These are phyloP conservation scores for Metarhizium humberi DNA, from an alignment of 2,329 filamentous ascomycete species.

Conservation along the genomic window DNA sequence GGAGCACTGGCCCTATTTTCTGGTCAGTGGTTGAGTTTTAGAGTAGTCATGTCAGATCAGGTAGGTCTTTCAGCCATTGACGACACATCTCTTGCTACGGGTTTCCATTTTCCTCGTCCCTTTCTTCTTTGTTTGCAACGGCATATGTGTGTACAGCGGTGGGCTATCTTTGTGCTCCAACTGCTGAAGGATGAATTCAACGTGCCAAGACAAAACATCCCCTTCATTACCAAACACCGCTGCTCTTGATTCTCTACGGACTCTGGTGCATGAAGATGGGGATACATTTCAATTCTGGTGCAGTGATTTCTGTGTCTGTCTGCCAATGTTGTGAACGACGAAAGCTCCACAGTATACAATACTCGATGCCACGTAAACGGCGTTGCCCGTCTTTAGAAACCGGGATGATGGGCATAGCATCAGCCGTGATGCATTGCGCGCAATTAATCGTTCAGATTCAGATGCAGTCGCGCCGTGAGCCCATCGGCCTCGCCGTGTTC, in stretches of 20 bases:
- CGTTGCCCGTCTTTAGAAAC: too few species aligned
- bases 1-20: not conserved
- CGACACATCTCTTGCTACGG: not conserved
- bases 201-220: constrained; percentile 45
- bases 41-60: not conserved
- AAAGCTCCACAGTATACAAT: too few species aligned
- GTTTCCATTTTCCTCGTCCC: not conserved
- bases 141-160: constrained; percentile 54
- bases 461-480: too few species aligned
- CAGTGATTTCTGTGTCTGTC: not conserved
- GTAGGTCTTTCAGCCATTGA: not conserved
- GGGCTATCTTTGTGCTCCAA: constrained; percentile 39
- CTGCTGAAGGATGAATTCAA: constrained; percentile 46
- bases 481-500: too few species aligned
- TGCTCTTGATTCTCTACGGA: constrained; percentile 27
- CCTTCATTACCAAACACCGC: constrained; percentile 51
- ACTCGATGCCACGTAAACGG: too few species aligned
- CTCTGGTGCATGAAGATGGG: constrained; percentile 47
- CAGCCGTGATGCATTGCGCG: too few species aligned
- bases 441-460: too few species aligned
- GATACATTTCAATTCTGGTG: constrained; percentile 27
- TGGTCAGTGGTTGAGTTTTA: not conserved
- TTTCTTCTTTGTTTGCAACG: constrained; percentile 18
- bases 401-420: too few species aligned
- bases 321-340: not conserved